Evolutionary conservation across 768 basidiomycete genomes (phyloP), one percentile per base, ranked within the genome.

Genomic region (Boletus rufocinnamomeus): DNA sequence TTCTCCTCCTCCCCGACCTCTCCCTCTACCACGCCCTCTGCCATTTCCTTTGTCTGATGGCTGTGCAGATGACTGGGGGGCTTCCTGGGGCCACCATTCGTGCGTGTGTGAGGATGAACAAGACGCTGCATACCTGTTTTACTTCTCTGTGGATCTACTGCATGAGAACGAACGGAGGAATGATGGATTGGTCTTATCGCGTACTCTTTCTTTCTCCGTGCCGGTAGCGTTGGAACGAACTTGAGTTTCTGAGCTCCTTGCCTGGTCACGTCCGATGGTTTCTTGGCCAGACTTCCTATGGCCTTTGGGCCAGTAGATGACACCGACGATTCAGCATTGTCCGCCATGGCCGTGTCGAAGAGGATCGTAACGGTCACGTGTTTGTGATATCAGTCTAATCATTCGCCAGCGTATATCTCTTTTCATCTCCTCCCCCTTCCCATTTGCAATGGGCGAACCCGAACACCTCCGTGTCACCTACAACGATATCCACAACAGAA

Each of bases 401-500:
- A 35, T 16, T 32, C 6, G n/a, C n/a, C 11, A 21, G 35, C 34
- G 14, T 7, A 43, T 23, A 14, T 23, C n/a, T 10, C 2, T 38
- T 21, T 25, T 40, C 45, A 23, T 21, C 25, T 2, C 32, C 11
- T 13, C 27, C 27, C 48, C 14, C n/a, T n/a, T 50, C 21, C 44
- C 17, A 35, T 58, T 59, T 46, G 51, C 61, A 28, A 76, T 79
- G 72, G 59, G 23, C 45, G 76, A 77, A 68, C 78, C 84, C 41
- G 72, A 86, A 66, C 91, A 92, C 69, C 66, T 82, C 71, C 85
- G 79, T 56, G 79, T 87, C 56, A 95, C 93, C 21, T 97, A 97
- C 79, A 95, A 96, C 67, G 89, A 96, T 51, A 86, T 96, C 54
- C 95, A 97, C 80, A 91, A 91, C 63, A 80, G 93, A 60, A 94